Evolutionary conservation across 768 basidiomycete genomes (phyloP).

Genomic region (Amanita thiersii): DNA sequence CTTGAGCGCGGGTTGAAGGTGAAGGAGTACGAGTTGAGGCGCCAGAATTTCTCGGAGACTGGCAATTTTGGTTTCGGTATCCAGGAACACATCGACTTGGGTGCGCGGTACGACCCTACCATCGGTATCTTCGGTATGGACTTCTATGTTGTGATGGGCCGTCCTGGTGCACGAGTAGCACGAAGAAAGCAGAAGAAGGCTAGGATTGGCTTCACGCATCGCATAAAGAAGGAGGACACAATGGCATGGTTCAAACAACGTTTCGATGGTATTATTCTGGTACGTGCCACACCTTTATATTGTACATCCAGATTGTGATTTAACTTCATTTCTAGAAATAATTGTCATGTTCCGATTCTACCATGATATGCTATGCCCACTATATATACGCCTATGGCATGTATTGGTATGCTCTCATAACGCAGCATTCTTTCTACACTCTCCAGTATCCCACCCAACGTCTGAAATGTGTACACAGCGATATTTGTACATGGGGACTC

Average conservation of each 20-base stretch:
- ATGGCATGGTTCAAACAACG: conserved; percentile 99
- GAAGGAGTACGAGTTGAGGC: conserved; percentile 98
- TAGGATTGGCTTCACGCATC: conserved; percentile 80
- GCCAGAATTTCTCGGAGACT: conserved; percentile 96
- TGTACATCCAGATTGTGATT: background rate
- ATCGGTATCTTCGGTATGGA: conserved; percentile 99
- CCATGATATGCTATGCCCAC: conserved; percentile 19
- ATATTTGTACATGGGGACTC: background rate
- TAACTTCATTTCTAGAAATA: conserved; percentile 22
- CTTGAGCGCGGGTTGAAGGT: conserved; percentile 98
- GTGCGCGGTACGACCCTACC: conserved; percentile 95
- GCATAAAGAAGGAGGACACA: conserved; percentile 92
- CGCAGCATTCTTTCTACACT: background rate
- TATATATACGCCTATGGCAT: conserved; percentile 20
- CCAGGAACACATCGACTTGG: conserved; percentile 98
- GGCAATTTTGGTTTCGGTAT: conserved; percentile 99
- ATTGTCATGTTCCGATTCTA: conserved; percentile 13
- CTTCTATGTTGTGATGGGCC: conserved; percentile 97
- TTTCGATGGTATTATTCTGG: conserved; percentile 96
- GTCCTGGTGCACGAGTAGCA: conserved; percentile 88
- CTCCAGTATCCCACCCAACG: background rate
- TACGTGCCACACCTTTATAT: conserved; percentile 28
- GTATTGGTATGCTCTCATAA: conserved; percentile 11
- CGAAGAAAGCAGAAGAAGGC: conserved; percentile 85
- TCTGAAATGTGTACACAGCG: background rate